phyloP scores from a whole-genome alignment of 257 asterid genomes.

The Scutellaria baicalensis region DNA sequence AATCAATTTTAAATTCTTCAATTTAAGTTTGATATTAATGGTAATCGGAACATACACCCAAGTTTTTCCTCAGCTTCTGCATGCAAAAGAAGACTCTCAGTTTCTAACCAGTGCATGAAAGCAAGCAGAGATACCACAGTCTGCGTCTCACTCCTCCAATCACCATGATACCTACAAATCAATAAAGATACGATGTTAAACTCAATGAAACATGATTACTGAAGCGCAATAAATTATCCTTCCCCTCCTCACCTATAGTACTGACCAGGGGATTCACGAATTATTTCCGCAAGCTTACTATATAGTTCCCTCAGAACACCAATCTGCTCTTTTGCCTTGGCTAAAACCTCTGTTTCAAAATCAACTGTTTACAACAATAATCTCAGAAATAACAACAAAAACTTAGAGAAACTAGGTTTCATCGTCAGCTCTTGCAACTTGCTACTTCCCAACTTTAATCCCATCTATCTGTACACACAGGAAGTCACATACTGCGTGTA shows the following conservation, averaged over 20 bases:
- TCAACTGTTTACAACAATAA: neutral
- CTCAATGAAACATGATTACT: neutral
- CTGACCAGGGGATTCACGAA: slow-evolving; percentile 73
- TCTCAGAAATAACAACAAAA: neutral
- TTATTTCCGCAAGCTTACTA: slow-evolving; percentile 57
- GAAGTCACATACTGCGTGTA: neutral
- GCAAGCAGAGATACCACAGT: slow-evolving; percentile 76
- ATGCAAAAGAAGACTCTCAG: slow-evolving; percentile 74
- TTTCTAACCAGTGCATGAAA: slow-evolving; percentile 87
- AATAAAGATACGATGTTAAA: slow-evolving; percentile 1
- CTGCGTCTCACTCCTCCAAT: slow-evolving; percentile 90
- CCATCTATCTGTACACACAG: neutral
- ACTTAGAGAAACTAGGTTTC: neutral
- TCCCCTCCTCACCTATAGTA: slow-evolving; percentile 57
- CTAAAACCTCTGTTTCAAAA: slow-evolving; percentile 57
- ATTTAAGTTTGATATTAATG: neutral
- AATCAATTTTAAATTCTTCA: neutral
- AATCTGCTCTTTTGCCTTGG: slow-evolving; percentile 65
- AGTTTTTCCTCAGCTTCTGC: slow-evolving; percentile 80
- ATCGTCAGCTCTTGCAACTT: neutral
- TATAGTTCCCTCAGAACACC: slow-evolving; percentile 46
- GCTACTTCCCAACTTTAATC: neutral
- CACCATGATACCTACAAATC: slow-evolving; percentile 65
- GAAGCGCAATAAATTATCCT: neutral
- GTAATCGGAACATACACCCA: slow-evolving; percentile 59